Evolutionary conservation across 305 asterid species (phyloP).

Genomic region (Fraxinus velutina): DNA sequence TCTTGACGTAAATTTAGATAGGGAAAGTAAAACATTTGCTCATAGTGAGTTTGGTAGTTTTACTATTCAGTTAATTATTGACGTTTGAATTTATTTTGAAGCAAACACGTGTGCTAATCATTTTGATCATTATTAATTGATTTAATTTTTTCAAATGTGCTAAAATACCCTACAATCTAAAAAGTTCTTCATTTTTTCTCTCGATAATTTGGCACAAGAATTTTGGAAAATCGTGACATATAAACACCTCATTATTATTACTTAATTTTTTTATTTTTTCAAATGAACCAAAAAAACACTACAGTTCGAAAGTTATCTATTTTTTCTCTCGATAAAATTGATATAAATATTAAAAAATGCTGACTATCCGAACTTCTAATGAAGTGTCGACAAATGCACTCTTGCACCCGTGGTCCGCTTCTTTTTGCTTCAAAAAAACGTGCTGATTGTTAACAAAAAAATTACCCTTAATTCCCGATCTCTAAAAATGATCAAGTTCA

Average conservation of each 20-base stretch:
- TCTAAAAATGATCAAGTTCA: background rate
- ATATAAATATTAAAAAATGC: too few species aligned
- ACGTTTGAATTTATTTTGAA: background rate
- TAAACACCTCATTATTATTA: too few species aligned
- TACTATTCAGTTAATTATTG: background rate
- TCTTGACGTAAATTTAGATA: background rate
- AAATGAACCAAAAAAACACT: too few species aligned
- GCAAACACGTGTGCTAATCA: background rate
- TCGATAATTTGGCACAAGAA: background rate
- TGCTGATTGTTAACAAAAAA: constrained; percentile 13
- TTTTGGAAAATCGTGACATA: background rate
- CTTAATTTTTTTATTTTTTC: background rate
- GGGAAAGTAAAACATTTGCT: background rate
- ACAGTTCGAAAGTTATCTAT: too few species aligned
- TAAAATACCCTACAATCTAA: background rate
- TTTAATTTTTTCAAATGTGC: background rate
- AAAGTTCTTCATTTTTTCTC: background rate
- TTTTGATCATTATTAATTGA: background rate
- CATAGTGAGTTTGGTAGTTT: background rate
- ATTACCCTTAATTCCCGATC: background rate
- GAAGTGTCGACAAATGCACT: background rate
- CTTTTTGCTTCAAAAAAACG: background rate
- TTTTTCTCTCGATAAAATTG: background rate
- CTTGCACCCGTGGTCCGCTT: background rate
- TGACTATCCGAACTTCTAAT: background rate